Base-by-base conservation (phyloP, 2,329 filamentous ascomycete genomes). In the Camillea tinctor region DNA sequence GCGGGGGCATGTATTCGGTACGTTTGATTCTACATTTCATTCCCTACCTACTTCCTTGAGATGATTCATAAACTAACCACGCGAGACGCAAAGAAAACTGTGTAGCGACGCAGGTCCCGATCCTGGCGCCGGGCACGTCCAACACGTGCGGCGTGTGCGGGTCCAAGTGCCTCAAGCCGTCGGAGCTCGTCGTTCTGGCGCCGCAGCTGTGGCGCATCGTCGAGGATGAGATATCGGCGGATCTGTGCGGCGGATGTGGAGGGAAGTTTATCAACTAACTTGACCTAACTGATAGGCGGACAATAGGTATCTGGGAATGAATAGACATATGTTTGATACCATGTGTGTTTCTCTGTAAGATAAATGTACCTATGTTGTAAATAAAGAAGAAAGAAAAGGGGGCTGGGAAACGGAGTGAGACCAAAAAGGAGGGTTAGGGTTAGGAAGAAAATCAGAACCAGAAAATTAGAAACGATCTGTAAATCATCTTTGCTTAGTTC, bases 121-220 rank as follows among this genome's bases (percentile, higher is more conserved):
- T 87, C 62, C 74, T 83, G 60, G 78, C 76, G 1, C 84, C 84
- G 0, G 82, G 81, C 2, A 76, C 81, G 52, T 85, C 84, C 0
- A 76, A 79, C 36, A 78, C 80, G 2, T 87, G 84, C 56, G 81
- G 80, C 20, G 80, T 86, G 2, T 87, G 84, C 64, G 80, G 79
- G 17, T 71, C 78, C 23, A 78, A 84, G 22, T 84, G 81, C 7
- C 74, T 86, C 20, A 77, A 79, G 52, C 69, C 76, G 0, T 73
- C 76, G 4, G 76, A 80, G 62, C 70, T 86, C 15, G 48, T 69
- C 3, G 30, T 26, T 1, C 58, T 72, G 44, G 66, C 66, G 2
- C 67, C 68, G 1, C 62, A 71, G 30, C 60, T 69, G 1, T 57
- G 55, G 19, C 60, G 66, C 1, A 62, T 67, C 13, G 62, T 70